Conservation (phyloP, 2,329 filamentous ascomycete genomes). For the Talaromyces sp. region DNA sequence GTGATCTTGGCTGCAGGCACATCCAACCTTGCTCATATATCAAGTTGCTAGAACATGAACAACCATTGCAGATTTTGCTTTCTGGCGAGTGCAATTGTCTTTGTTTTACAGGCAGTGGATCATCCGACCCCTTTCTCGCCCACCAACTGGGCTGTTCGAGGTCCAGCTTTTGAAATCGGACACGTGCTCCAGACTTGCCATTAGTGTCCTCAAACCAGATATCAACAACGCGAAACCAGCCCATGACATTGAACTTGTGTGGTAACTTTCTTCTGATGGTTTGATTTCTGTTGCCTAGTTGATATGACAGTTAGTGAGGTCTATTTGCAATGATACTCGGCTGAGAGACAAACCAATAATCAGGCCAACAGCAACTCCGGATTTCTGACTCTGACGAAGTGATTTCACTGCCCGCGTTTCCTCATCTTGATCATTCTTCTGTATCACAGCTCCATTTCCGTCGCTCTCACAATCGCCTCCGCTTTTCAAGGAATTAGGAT, state of each 20-base stretch:
- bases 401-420: slow-evolving; percentile 34
- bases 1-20: slow-evolving; percentile 45
- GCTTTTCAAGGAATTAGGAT: slow-evolving; percentile 27
- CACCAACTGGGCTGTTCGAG: slow-evolving; percentile 55
- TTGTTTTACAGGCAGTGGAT: slow-evolving; percentile 24
- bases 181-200: slow-evolving; percentile 46
- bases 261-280: slow-evolving; percentile 48
- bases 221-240: slow-evolving; percentile 62
- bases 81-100: slow-evolving; percentile 19
- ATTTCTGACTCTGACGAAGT: slow-evolving; percentile 44
- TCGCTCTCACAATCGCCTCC: slow-evolving; percentile 52
- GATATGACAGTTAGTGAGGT: slow-evolving; percentile 1
- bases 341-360: slow-evolving; percentile 46
- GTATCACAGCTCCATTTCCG: slow-evolving; percentile 43
- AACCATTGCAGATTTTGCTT: slow-evolving; percentile 29
- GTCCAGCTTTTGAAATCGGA: slow-evolving; percentile 62
- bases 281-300: slow-evolving; percentile 48
- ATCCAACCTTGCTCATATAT: slow-evolving; percentile 51
- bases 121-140: slow-evolving; percentile 35
- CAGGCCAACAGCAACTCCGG: slow-evolving; percentile 50
- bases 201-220: slow-evolving; percentile 60
- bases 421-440: slow-evolving; percentile 43
- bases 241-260: slow-evolving; percentile 60
- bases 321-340: background rate
- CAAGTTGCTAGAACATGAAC: slow-evolving; percentile 37